Evolutionary conservation across 2,329 filamentous ascomycete species (phyloP).

Genomic region (Fusarium setosum): DNA sequence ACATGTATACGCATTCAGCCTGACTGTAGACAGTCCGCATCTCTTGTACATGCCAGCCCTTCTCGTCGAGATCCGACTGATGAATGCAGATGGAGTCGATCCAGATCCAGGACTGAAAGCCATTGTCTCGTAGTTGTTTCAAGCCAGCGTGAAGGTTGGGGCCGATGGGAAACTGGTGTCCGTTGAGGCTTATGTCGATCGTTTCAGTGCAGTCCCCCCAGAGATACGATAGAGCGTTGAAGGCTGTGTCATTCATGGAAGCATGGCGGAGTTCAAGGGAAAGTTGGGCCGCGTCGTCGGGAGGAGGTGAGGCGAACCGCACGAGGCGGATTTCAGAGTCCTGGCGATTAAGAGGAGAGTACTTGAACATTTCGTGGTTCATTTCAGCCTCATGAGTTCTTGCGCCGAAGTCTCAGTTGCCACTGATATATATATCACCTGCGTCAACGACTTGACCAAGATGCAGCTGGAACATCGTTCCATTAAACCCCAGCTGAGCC

Average conservation of each 20-base stretch:
- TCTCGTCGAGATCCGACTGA: slow-evolving; percentile 27
- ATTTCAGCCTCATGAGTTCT: too few species aligned
- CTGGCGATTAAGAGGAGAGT: background rate
- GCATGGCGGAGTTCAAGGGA: background rate
- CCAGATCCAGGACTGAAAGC: slow-evolving; percentile 32
- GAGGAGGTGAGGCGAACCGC: background rate
- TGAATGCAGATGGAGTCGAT: slow-evolving; percentile 38
- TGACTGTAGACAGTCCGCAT: slow-evolving; percentile 32
- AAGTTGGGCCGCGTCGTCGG: background rate
- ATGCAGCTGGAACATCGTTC: too few species aligned
- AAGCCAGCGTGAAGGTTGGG: background rate
- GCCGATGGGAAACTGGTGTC: background rate
- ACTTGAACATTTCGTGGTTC: background rate
- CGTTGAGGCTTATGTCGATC: background rate
- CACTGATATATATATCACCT: too few species aligned
- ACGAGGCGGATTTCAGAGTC: background rate
- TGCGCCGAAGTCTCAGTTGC: too few species aligned
- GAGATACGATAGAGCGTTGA: background rate
- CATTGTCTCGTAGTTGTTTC: background rate
- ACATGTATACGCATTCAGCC: slow-evolving; percentile 23
- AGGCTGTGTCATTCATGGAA: background rate
- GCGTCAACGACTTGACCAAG: too few species aligned
- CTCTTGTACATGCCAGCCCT: slow-evolving; percentile 24
- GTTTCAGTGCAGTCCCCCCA: background rate
- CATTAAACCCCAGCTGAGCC: too few species aligned